These are phyloP conservation scores for Kwoniella sp. DNA, from an alignment of 768 basidiomycete genomes.

Conservation along the genomic window DNA sequence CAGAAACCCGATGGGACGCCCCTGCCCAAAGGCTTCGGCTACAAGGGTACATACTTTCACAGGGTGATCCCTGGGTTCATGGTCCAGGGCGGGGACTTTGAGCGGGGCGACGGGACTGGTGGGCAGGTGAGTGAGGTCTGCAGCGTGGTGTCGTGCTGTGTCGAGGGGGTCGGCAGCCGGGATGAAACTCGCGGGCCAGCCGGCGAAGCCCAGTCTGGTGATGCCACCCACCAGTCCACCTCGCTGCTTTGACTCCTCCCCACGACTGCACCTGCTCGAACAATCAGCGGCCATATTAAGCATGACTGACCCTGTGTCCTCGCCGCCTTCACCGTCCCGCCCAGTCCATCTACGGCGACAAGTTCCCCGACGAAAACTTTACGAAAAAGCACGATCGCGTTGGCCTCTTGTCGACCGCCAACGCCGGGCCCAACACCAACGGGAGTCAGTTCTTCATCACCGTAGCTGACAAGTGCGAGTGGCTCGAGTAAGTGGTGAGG, in stretches of 20 bases:
- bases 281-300: no score
- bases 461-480: conserved; percentile 28
- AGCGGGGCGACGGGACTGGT: conserved; percentile 52
- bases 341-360: conserved; percentile 48
- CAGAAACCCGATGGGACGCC: conserved; percentile 31
- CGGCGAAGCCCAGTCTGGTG: background rate
- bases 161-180: no score
- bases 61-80: conserved; percentile 55
- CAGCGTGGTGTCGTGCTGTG: no score
- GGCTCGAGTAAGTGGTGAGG: conserved; percentile 43
- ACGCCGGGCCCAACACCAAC: conserved; percentile 58
- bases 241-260: no score
- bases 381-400: conserved; percentile 40
- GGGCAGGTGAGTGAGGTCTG: conserved; percentile 30
- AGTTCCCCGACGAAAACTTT: conserved; percentile 51
- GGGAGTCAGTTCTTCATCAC: conserved; percentile 52
- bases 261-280: no score
- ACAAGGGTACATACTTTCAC: conserved; percentile 67
- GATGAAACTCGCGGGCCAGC: conserved; percentile 19
- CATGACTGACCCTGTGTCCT: background rate
- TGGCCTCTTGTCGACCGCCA: conserved; percentile 61
- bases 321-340: background rate
- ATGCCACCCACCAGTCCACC: background rate
- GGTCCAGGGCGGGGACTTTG: conserved; percentile 65
- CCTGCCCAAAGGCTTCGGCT: conserved; percentile 59